Evolutionary conservation across 768 basidiomycete genomes (phyloP).

Genomic region (Nidularia pulvinata): DNA sequence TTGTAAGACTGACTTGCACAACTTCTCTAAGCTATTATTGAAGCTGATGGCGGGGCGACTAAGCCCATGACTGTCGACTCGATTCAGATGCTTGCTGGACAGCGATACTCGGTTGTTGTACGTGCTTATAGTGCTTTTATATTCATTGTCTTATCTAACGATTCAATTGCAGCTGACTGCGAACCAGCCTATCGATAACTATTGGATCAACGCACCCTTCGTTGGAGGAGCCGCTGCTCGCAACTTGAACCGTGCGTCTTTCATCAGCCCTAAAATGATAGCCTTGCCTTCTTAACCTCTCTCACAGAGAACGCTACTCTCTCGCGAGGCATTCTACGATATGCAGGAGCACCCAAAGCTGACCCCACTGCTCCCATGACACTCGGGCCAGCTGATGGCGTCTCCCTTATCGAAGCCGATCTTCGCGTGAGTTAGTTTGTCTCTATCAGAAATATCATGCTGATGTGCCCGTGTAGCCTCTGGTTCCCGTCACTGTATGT

Average conservation of each 20-base stretch:
- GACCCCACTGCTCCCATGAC: slow-evolving; percentile 25
- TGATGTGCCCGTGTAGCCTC: too few relatives aligned
- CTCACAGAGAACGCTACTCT: slow-evolving; percentile 9
- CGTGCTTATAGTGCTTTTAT: not conserved
- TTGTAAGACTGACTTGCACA: slow-evolving; percentile 13
- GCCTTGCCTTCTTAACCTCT: not conserved
- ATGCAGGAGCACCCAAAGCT: slow-evolving; percentile 27
- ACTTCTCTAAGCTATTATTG: slow-evolving; percentile 22
- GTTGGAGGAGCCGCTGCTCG: slow-evolving; percentile 22
- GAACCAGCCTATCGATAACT: slow-evolving; percentile 43
- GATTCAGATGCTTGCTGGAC: slow-evolving; percentile 42
- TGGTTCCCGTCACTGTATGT: too few relatives aligned
- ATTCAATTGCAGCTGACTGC: slow-evolving; percentile 25
- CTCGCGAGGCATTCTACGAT: slow-evolving; percentile 32
- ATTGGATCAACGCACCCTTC: slow-evolving; percentile 40
- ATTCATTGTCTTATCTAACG: not conserved
- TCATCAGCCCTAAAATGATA: not conserved
- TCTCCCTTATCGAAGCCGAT: slow-evolving; percentile 20
- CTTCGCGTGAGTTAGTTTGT: not conserved
- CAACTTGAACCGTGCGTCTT: slow-evolving; percentile 27
- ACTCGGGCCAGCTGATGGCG: slow-evolving; percentile 8
- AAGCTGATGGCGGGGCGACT: slow-evolving; percentile 35
- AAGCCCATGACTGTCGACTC: slow-evolving; percentile 29
- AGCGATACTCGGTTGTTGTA: slow-evolving; percentile 45
- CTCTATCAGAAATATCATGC: too few relatives aligned